phyloP scores from a whole-genome alignment of 495 filamentous ascomycete species.

The Pseudevernia furfuracea region DNA sequence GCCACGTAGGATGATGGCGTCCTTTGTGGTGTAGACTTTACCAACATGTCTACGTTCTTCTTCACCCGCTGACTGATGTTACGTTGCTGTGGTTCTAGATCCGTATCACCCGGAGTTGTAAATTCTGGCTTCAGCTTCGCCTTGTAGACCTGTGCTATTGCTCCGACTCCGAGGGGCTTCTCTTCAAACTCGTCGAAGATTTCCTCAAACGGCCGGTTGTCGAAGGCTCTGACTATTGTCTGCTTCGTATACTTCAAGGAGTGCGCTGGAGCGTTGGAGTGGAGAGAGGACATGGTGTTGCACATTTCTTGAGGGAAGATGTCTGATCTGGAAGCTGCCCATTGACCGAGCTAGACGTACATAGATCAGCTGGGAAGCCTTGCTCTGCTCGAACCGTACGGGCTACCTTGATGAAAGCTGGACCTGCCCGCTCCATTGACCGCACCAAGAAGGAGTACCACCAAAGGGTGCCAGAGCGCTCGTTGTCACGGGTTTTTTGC shows the following conservation, averaged over 20 bases:
- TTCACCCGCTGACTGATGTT: conserved; percentile 60
- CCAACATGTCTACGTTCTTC: conserved; percentile 74
- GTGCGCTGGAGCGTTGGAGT: conserved; percentile 90
- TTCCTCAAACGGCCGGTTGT: conserved; percentile 68
- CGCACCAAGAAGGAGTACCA: conserved; percentile 89
- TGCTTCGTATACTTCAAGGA: conserved; percentile 71
- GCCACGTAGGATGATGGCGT: conserved; percentile 92
- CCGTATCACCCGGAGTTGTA: conserved; percentile 51
- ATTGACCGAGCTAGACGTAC: conserved; percentile 76
- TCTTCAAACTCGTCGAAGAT: conserved; percentile 98
- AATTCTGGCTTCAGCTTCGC: conserved; percentile 82
- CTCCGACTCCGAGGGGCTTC: conserved; percentile 83
- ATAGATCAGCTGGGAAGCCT: conserved; percentile 4
- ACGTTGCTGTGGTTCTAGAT: conserved; percentile 39
- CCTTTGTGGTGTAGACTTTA: conserved; percentile 76
- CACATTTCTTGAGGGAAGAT: conserved; percentile 97
- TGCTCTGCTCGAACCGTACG: background rate
- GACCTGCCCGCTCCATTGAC: conserved; percentile 88
- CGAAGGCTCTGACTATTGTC: conserved; percentile 73
- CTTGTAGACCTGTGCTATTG: conserved; percentile 97
- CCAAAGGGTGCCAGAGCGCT: conserved; percentile 77
- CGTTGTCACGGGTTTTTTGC: conserved; percentile 52
- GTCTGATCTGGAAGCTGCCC: conserved; percentile 93
- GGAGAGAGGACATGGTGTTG: conserved; percentile 84
- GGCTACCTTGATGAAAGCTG: conserved; percentile 92